Evolutionary conservation across 2,329 filamentous ascomycete genomes (phyloP).

Genomic region (Fusarium continuum): DNA sequence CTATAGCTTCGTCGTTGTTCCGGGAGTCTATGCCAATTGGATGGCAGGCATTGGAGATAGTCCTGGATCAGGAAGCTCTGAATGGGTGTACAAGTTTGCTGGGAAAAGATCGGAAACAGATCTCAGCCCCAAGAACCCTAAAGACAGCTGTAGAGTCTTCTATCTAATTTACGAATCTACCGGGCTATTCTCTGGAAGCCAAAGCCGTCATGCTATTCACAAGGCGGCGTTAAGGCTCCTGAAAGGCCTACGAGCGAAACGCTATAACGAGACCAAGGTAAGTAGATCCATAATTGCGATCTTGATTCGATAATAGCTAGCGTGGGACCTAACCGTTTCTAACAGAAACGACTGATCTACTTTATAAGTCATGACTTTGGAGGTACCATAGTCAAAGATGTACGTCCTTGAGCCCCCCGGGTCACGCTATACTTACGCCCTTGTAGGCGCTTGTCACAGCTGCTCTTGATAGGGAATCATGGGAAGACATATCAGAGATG

Average conservation of each 20-base stretch:
- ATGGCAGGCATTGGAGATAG: not conserved
- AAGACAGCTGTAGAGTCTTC: not conserved
- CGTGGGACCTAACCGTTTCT: too few species aligned
- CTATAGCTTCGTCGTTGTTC: not conserved
- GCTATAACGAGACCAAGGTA: not conserved
- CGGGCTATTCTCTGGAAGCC: not conserved
- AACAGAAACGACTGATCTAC: not conserved
- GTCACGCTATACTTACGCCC: not conserved
- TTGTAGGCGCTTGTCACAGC: not conserved
- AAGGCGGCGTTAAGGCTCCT: not conserved
- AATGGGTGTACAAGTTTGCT: not conserved
- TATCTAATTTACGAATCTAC: not conserved
- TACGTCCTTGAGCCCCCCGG: accelerated
- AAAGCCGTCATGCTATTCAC: not conserved
- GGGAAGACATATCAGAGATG: slow-evolving; percentile 5
- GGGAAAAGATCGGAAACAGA: too few species aligned
- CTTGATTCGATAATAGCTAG: too few species aligned
- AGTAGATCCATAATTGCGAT: too few species aligned
- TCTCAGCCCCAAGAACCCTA: not conserved
- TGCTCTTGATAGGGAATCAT: not conserved
- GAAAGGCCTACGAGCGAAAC: not conserved
- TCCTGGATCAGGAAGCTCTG: slow-evolving; percentile 1
- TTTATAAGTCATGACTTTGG: not conserved
- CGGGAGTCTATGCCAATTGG: not conserved
- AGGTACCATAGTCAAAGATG: not conserved